Base-by-base conservation (phyloP, 176 grass and related monocot genomes). In the Oryza rufipogon region DNA sequence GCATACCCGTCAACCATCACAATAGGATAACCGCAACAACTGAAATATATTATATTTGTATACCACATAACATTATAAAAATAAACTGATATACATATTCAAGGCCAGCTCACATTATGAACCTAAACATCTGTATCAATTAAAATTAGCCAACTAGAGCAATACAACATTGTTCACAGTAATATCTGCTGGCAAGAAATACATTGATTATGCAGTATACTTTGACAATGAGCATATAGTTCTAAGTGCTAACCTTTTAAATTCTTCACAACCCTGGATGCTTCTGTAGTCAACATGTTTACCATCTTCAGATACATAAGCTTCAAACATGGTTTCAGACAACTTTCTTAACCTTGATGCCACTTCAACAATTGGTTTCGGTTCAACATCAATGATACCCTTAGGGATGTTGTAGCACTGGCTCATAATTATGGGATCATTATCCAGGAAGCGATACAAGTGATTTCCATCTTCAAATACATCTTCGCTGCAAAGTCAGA, bases 381-480 rank as follows among this genome's bases (percentile, higher is more conserved):
- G 95, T 84, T 67, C 72, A 74, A 93, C 89, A 86, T 98, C 95
- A 32, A 88, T 91, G 58, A 73, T 91, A 39, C 92, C 92, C 88
- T 80, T 95, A 78, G 91, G 91, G 64, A 95, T 93, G 76, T 95
- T 98, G 86, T 90, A 90, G 87, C 95, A 98, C n/a, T 95, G 92
- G 68, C 76, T 90, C 89, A 91, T 91, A 74, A 97, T 45, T 74
- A 83, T 60, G 15, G 95, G 95, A 76, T 95, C 95, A 80, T 95
- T 89, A 82, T 98, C 95, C 80, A 98, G 74, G 83, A 98, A 98
- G 36, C 95, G 92, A 76, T 93, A 98, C 14, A 89, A 47, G 26
- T 90, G 92, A 83, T 95, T 98, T 86, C 92, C 92, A 91, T 98
- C 95, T 88, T 98, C 92, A 70, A 98, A 93, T 65, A 88, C 73